Evolutionary conservation across 2,329 filamentous ascomycete species (phyloP), one percentile per base, ranked within the genome.

Genomic region (Rhinocladiella mackenziei): DNA sequence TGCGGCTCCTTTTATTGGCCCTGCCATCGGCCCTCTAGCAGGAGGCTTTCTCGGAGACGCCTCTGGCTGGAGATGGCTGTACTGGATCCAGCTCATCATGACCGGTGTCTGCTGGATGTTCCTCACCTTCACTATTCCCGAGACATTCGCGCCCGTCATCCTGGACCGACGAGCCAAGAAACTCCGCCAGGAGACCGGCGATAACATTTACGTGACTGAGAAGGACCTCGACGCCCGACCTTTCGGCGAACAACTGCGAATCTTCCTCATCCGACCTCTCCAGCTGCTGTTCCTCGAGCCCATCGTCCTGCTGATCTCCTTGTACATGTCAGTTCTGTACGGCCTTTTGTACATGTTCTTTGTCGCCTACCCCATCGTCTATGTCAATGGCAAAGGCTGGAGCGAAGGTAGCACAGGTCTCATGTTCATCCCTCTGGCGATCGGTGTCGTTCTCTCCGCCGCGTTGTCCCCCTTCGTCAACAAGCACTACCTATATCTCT

Each of bases 41-140:
- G 89, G 88, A 54, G 88, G 86, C 8, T 94, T 81, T 61, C 71
- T 92, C 1, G 75, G 76, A 5, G 83, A 89, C 55, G 77, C 76
- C 0, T 66, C 72, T 0, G 83, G 83, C 26, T 92, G 87, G 87
- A 71, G 86, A 54, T 92, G 86, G 85, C 71, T 92, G 0, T 92
- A 92, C 69, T 91, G 85, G 83, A 78, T 94, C 56, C 86, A 91
- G 60, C 71, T 92, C 8, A 94, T 94, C 58, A 61, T 92, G 9
- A 72, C 84, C 18, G 80, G 73, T 10, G 61, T 82, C 36, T 77
- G 83, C 56, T 92, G 84, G 79, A 48, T 84, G 13, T 62, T 91
- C 48, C 89, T 92, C 64, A 83, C 82, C 20, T 89, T 94, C 65
- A 92, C 86, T n/a, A 83, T 94, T 0, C 86, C 87, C 1, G 89